A percentile compares a stretch with the other conserved stretches of the same genome.
phyloP scores from a whole-genome alignment of 495 filamentous ascomycete species.

The Aspergillus biplanus region DNA sequence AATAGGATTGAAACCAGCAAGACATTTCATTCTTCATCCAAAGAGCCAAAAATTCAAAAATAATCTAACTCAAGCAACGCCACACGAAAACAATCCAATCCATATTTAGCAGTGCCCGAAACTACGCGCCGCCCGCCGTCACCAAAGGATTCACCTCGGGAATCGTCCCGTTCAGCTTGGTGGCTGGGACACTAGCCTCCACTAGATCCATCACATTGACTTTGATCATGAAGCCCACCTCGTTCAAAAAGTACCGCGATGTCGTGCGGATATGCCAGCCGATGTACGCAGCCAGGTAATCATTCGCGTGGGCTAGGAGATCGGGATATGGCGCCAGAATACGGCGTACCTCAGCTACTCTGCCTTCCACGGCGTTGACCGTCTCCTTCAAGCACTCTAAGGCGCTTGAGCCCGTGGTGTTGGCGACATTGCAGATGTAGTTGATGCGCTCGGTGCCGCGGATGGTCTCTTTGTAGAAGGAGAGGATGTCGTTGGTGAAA shows the following conservation, averaged over 20 bases:
- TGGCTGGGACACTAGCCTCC: not conserved
- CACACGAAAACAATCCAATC: not conserved
- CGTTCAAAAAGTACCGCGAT: not conserved
- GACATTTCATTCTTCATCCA: not conserved
- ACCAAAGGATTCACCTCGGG: not conserved
- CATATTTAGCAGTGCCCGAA: not conserved
- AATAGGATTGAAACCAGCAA: not conserved
- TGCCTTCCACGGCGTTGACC: not conserved
- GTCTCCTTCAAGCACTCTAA: not conserved
- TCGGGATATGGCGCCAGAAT: not conserved
- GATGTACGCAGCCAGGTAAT: not conserved
- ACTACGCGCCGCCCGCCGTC: not conserved
- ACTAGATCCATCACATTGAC: not conserved
- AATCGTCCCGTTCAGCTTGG: not conserved
- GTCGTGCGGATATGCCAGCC: not conserved
- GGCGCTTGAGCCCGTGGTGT: not conserved
- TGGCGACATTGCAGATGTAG: not conserved
- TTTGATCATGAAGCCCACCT: not conserved
- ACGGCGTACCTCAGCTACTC: not conserved
- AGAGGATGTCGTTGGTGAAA: not conserved
- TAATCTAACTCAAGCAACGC: not conserved
- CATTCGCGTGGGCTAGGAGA: not conserved
- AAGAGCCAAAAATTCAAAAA: not conserved
- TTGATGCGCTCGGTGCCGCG: not conserved
- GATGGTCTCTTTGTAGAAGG: conserved; percentile 2